phyloP scores from a whole-genome alignment of 176 grass and related monocot genomes.

The Secale cereale region DNA sequence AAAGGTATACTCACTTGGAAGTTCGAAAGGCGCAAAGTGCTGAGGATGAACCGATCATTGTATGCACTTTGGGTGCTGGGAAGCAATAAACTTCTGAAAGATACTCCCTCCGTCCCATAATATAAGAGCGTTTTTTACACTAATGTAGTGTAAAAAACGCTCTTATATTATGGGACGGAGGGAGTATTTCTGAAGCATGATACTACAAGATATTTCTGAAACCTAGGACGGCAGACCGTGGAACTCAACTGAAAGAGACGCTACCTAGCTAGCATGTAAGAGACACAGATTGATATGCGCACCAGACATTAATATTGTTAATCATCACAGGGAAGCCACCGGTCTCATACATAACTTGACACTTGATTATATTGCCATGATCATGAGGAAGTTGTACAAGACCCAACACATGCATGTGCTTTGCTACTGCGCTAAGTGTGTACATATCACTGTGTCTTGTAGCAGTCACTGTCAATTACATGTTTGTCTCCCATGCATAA shows the following conservation, averaged over 20 bases:
- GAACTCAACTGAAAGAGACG: neutral
- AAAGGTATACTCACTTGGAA: too few species aligned
- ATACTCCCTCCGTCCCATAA: too few species aligned
- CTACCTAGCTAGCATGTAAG: neutral
- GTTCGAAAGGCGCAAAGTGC: too few species aligned
- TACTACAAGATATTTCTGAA: neutral
- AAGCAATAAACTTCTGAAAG: too few species aligned
- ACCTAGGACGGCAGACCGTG: neutral
- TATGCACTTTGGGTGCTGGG: too few species aligned
- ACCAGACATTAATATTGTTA: neutral
- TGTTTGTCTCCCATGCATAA: neutral
- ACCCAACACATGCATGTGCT: neutral
- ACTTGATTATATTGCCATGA: neutral
- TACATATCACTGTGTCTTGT: neutral
- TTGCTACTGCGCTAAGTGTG: neutral
- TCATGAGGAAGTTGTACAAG: neutral
- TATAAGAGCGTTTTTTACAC: too few species aligned
- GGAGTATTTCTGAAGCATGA: too few species aligned
- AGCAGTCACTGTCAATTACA: slow-evolving; percentile 1
- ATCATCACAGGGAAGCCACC: neutral
- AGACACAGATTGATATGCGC: neutral
- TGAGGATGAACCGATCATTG: neutral
- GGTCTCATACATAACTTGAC: neutral
- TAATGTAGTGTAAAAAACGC: too few species aligned
- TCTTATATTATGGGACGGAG: too few species aligned